Evolutionary conservation across 169 alveolate species (phyloP), one percentile per base, ranked within the genome.

Genomic region (Eimeria brunetti): DNA sequence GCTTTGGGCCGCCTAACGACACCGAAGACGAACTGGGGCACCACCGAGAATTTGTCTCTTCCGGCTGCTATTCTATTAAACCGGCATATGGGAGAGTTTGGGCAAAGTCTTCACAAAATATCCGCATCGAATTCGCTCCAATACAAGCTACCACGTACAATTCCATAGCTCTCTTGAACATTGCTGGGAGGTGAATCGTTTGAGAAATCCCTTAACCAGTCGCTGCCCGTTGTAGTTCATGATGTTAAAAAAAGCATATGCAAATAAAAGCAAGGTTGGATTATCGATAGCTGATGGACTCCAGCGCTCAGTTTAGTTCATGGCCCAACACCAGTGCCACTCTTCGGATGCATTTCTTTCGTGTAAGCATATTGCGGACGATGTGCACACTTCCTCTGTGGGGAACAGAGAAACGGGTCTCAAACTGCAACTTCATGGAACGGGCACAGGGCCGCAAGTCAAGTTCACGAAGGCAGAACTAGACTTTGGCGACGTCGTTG

Each of bases 381-480:
- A 5, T 69, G 80, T 71, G 83, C 56, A 20, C 33, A 73, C 41
- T 73, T 36, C 20, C 83, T 73, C 56, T 44, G 88, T 76, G 60
- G 88, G 46, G 16, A n/a, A 51, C 93, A 93, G 96, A 71, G 96
- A 93, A 67, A 53, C 27, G 75, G 60, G 80, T 16, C 88, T 93
- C 44, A 81, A 30, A 46, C 83, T 93, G 38, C 86, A 64, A 38
- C 88, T 93, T 27, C n/a, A 69, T 20, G 96, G 96, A 36, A 41
- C 80, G 86, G 96, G 96, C 69, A 81, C 81, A 36, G 96, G 96
- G 30, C 96, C 96, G 67, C 89, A 93, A 80, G 96, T 85, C 71
- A 62, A 64, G 56, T 81, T 93, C 76, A 75, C 90, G 60, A 88
- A 24, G 30, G 73, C 33, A 41, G 96, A 93, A 16, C 75, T 71